Conservation (phyloP, 331 rosid species). For the Stylosanthes scabra region DNA sequence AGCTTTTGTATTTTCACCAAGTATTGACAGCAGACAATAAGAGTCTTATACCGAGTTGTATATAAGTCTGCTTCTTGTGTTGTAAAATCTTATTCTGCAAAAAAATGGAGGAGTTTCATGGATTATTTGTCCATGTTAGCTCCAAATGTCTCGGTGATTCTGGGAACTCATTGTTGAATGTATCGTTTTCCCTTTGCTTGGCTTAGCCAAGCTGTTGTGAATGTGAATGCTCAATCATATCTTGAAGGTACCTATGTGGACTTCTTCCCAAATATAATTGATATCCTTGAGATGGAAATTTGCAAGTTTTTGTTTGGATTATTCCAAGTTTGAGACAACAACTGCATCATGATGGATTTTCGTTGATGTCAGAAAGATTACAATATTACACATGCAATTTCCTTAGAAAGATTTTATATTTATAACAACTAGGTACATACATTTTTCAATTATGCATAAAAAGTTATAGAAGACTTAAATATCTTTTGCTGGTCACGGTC, state of each 20-base stretch:
- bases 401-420: no score
- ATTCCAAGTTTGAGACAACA: background rate
- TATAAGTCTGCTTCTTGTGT: constrained; percentile 40
- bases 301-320: background rate
- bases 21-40: constrained; percentile 28
- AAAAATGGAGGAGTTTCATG: constrained; percentile 23
- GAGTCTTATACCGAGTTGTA: constrained; percentile 35
- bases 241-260: no score
- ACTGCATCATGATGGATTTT: background rate
- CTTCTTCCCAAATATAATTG: constrained; percentile 1
- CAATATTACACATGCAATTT: no score
- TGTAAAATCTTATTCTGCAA: constrained; percentile 15
- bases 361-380: no score
- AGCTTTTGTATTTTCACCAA: constrained; percentile 13
- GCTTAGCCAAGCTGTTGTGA: background rate
- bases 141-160: background rate
- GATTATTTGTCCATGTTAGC: constrained; percentile 9
- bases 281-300: background rate
- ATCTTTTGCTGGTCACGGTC: no score
- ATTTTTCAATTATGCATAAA: background rate
- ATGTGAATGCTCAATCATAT: background rate
- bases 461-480: background rate
- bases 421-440: background rate
- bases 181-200: constrained; percentile 5
- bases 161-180: constrained; percentile 8